These are phyloP conservation scores for Leccinum proliferum DNA, from an alignment of 1,284 basidiomycete species.

Conservation along the genomic window DNA sequence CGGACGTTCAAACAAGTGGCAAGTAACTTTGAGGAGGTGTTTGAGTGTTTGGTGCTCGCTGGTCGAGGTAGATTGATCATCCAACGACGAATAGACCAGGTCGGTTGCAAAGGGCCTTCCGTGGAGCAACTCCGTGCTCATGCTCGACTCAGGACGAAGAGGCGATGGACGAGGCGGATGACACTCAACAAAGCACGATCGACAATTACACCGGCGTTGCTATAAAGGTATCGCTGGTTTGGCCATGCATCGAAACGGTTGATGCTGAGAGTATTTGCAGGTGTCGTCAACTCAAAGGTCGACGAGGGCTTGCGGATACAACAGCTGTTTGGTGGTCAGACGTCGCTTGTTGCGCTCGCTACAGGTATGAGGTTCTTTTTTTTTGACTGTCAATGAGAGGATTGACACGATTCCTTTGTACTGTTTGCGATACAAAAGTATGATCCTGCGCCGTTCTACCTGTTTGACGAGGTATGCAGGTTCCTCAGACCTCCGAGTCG, in stretches of 20 bases:
- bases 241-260: background rate
- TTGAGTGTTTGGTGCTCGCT: conserved; percentile 95
- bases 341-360: conserved; percentile 94
- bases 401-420: conserved; percentile 22
- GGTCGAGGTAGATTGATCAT: conserved; percentile 91
- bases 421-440: conserved; percentile 99
- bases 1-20: conserved; percentile 98
- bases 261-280: conserved; percentile 31
- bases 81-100: conserved; percentile 84
- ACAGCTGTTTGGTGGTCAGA: conserved; percentile 97
- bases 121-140: background rate
- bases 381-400: background rate
- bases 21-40: conserved; percentile 95
- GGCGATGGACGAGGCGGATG: conserved; percentile 60
- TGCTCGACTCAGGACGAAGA: conserved; percentile 54
- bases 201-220: conserved; percentile 97
- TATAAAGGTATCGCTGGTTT: conserved; percentile 60
- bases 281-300: conserved; percentile 97
- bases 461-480: conserved; percentile 87
- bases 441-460: conserved; percentile 98
- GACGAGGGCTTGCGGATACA: conserved; percentile 96
- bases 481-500: background rate
- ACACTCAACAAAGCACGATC: conserved; percentile 69
- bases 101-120: conserved; percentile 28
- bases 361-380: conserved; percentile 49